Conservation (phyloP, 352 stramenopile species). For the Phytophthora quininea region DNA sequence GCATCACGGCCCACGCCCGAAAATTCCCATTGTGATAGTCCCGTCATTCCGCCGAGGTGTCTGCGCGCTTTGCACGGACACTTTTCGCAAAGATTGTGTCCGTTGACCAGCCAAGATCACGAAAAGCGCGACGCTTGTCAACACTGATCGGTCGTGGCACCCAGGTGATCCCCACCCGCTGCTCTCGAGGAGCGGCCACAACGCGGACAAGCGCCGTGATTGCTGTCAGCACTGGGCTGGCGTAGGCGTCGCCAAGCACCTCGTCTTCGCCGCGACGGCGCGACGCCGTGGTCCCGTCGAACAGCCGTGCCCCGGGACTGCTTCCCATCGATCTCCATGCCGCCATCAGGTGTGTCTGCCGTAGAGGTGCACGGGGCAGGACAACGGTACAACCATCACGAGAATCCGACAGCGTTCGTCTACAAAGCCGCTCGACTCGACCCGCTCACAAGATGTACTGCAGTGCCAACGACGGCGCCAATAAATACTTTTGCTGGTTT, state of each 20-base stretch:
- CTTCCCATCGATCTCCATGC: background rate
- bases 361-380: background rate
- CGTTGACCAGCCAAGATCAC: background rate
- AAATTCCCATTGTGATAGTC: background rate
- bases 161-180: background rate
- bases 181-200: constrained; percentile 1
- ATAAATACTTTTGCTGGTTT: constrained; percentile 7
- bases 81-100: background rate
- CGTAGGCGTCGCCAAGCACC: background rate
- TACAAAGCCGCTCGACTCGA: background rate
- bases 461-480: background rate
- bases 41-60: background rate
- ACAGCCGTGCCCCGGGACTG: background rate
- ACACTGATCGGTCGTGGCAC: background rate
- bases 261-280: background rate
- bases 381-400: background rate
- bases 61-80: background rate
- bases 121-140: background rate
- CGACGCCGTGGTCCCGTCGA: constrained; percentile 3
- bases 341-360: background rate
- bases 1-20: background rate
- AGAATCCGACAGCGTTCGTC: background rate
- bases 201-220: background rate
- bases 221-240: background rate
- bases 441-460: constrained; percentile 1